phyloP scores from a whole-genome alignment of 139 green algal species.

The Trebouxia sp. region DNA sequence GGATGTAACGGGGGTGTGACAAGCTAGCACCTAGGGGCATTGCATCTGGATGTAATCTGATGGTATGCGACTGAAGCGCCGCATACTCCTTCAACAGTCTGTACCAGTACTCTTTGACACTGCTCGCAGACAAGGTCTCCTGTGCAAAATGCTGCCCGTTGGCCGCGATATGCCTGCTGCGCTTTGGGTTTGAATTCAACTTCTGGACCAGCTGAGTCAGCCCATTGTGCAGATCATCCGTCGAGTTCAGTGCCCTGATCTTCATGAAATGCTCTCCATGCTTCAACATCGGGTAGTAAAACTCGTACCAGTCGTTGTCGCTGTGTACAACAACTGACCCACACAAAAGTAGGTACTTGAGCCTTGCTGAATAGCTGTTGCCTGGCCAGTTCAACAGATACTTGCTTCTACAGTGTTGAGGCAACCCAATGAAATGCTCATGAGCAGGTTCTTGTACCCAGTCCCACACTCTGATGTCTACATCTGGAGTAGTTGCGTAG shows the following conservation, averaged over 20 bases:
- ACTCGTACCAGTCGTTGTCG: constrained; percentile 28
- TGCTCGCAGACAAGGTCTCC: neutral
- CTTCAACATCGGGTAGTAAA: constrained; percentile 12
- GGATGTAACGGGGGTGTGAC: neutral
- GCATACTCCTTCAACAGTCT: neutral
- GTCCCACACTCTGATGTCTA: constrained; percentile 13
- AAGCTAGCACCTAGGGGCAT: neutral
- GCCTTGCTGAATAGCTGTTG: constrained; percentile 13
- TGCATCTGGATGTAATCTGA: neutral
- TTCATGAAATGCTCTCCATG: neutral
- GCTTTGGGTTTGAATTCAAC: neutral
- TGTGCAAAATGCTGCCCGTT: neutral
- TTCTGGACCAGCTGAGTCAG: neutral
- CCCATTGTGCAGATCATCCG: neutral
- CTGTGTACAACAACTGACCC: neutral
- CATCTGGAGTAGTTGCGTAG: neutral
- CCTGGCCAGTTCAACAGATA: constrained; percentile 14
- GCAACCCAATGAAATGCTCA: constrained; percentile 1
- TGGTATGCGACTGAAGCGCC: neutral
- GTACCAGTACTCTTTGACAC: constrained; percentile 1
- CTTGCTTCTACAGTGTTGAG: constrained; percentile 7
- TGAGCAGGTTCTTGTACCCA: neutral
- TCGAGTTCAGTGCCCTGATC: neutral
- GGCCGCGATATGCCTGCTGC: neutral
- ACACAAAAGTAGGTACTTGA: constrained; percentile 22